A percentile compares a stretch with the other conserved stretches of the same genome.
Evolutionary conservation across 2,329 filamentous ascomycete genomes (phyloP).

Genomic region (Proliferodiscus dingleyae): DNA sequence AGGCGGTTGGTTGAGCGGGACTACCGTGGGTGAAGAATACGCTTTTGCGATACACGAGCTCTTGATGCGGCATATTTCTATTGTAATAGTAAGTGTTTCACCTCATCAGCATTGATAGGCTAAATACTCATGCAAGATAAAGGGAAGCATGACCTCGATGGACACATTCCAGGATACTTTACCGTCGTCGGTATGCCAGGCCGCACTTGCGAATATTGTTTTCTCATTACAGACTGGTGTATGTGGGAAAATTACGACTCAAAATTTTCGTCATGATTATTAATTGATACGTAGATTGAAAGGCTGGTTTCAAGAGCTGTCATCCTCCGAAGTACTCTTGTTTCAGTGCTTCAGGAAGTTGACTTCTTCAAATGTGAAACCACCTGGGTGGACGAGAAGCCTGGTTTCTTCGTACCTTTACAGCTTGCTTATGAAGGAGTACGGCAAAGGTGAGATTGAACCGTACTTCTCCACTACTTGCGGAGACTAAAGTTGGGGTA

Average conservation of each 20-base stretch:
- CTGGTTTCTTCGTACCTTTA: slow-evolving; percentile 37
- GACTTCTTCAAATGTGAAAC: slow-evolving; percentile 35
- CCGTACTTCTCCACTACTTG: background rate
- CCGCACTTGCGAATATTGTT: slow-evolving; percentile 35
- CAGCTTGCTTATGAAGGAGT: slow-evolving; percentile 29
- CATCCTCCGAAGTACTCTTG: slow-evolving; percentile 34
- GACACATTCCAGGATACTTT: slow-evolving; percentile 24
- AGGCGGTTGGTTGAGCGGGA: slow-evolving; percentile 35
- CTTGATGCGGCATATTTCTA: slow-evolving; percentile 28
- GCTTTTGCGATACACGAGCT: slow-evolving; percentile 31
- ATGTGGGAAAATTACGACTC: background rate
- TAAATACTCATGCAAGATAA: slow-evolving; percentile 16
- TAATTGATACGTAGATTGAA: slow-evolving; percentile 27
- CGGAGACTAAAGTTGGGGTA: slow-evolving; percentile 16
- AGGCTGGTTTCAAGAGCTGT: slow-evolving; percentile 30
- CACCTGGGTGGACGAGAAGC: slow-evolving; percentile 33
- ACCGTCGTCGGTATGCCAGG: slow-evolving; percentile 28
- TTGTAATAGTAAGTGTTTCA: slow-evolving; percentile 19
- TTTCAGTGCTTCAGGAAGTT: slow-evolving; percentile 33
- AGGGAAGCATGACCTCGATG: slow-evolving; percentile 31
- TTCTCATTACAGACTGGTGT: slow-evolving; percentile 33
- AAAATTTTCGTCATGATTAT: background rate
- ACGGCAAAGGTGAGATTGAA: slow-evolving; percentile 31
- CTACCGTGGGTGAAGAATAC: slow-evolving; percentile 23
- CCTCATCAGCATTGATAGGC: background rate